Evolutionary conservation across 2,329 filamentous ascomycete genomes (phyloP).

Genomic region (Sclerotinia sclerotiorum): DNA sequence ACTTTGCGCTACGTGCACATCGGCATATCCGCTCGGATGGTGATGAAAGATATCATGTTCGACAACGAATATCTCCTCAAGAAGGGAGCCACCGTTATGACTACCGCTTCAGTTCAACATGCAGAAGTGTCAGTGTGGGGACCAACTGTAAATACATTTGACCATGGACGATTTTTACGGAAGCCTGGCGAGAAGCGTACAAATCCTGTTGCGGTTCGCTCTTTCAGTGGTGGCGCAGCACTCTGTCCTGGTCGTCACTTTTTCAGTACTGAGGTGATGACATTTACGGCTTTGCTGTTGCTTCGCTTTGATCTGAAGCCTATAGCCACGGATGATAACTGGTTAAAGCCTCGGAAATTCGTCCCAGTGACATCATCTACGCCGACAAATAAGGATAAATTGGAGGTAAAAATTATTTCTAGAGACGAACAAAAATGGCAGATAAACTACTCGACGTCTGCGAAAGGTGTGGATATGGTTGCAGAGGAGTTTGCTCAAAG

Average conservation of each 20-base stretch:
- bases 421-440: background rate
- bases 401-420: background rate
- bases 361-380: background rate
- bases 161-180: slow-evolving; percentile 44
- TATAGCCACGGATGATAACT: background rate
- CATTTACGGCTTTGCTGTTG: background rate
- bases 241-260: slow-evolving; percentile 43
- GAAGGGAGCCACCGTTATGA: slow-evolving; percentile 46
- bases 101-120: slow-evolving; percentile 46
- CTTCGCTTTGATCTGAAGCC: slow-evolving; percentile 9
- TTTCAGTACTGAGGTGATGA: slow-evolving; percentile 22
- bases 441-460: background rate
- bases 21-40: slow-evolving; percentile 43
- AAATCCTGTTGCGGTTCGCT: slow-evolving; percentile 33
- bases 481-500: background rate
- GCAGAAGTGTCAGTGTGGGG: slow-evolving; percentile 45
- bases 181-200: slow-evolving; percentile 25
- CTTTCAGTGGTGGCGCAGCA: slow-evolving; percentile 43
- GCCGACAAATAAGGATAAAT: background rate
- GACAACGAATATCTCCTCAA: slow-evolving; percentile 46
- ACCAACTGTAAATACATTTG: slow-evolving; percentile 43
- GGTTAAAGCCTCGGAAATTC: background rate
- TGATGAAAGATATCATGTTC: slow-evolving; percentile 46
- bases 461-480: background rate
- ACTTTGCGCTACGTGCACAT: slow-evolving; percentile 45